These are phyloP conservation scores for Agrostemma githago DNA, from an alignment of 148 eudicot species.

Conservation along the genomic window DNA sequence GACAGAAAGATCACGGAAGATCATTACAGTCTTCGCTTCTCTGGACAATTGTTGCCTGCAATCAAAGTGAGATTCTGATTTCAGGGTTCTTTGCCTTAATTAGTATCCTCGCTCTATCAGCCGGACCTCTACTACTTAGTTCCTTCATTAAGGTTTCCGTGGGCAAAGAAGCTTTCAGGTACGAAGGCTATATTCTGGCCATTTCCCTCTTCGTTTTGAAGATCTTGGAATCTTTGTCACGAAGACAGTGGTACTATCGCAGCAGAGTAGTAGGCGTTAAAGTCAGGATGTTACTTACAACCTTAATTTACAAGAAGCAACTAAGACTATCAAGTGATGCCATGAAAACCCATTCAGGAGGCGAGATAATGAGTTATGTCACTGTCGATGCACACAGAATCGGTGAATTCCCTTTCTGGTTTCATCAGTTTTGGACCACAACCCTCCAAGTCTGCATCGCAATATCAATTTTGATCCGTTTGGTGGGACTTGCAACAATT, in stretches of 20 bases:
- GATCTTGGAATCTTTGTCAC: slow-evolving; percentile 57
- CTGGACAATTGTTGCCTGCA: slow-evolving; percentile 55
- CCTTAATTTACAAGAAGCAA: slow-evolving; percentile 70
- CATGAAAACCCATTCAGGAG: slow-evolving; percentile 49
- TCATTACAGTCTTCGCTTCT: slow-evolving; percentile 47
- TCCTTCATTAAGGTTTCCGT: slow-evolving; percentile 81
- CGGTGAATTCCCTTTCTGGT: slow-evolving; percentile 78
- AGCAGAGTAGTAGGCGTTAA: slow-evolving; percentile 58
- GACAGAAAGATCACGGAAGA: slow-evolving; percentile 35
- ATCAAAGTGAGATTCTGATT: slow-evolving; percentile 53
- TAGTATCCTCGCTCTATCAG: slow-evolving; percentile 58
- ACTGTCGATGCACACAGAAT: slow-evolving; percentile 66
- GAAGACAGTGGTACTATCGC: slow-evolving; percentile 68
- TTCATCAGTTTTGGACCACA: slow-evolving; percentile 74
- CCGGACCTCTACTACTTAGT: slow-evolving; percentile 72
- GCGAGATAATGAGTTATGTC: slow-evolving; percentile 74
- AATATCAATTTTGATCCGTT: slow-evolving; percentile 38
- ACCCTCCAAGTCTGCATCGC: slow-evolving; percentile 58
- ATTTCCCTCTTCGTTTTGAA: slow-evolving; percentile 49
- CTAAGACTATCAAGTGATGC: slow-evolving; percentile 55
- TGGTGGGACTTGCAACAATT: slow-evolving; percentile 54
- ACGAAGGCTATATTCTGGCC: slow-evolving; percentile 62
- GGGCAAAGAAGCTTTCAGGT: slow-evolving; percentile 49
- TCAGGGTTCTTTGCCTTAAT: slow-evolving; percentile 75
- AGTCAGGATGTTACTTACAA: slow-evolving; percentile 54